These are phyloP conservation scores for Macadamia integrifolia DNA, from an alignment of 164 flowering plant genomes.

Conservation along the genomic window DNA sequence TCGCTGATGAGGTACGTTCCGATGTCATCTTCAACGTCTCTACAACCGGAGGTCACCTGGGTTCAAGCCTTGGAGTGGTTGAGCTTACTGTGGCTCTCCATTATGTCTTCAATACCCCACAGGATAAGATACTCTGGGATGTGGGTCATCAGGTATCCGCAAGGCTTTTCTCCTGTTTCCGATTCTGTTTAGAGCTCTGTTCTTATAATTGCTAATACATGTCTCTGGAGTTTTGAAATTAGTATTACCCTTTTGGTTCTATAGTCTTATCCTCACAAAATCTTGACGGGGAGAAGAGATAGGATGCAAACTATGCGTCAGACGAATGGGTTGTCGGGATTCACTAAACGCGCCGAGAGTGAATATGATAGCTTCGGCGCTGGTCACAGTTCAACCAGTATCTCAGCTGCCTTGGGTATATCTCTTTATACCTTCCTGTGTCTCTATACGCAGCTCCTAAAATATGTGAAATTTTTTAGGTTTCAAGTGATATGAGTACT, in stretches of 20 bases:
- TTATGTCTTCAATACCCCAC: conserved; percentile 81
- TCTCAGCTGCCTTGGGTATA: conserved; percentile 90
- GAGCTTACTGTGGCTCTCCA: conserved; percentile 98
- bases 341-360: conserved; percentile 89
- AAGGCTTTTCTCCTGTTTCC: background rate
- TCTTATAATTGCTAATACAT: background rate
- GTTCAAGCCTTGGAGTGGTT: conserved; percentile 94
- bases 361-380: conserved; percentile 88
- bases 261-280: conserved; percentile 93
- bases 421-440: conserved; percentile 1
- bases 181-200: background rate
- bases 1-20: conserved; percentile 78
- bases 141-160: conserved; percentile 92
- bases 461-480: no score
- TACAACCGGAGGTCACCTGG: conserved; percentile 92
- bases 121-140: conserved; percentile 85
- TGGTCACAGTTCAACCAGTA: conserved; percentile 94
- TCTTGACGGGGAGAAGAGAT: conserved; percentile 85
- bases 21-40: conserved; percentile 91
- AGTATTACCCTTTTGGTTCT: conserved; percentile 9
- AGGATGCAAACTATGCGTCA: conserved; percentile 84
- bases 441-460: no score
- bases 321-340: conserved; percentile 87
- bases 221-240: background rate
- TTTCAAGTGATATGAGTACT: no score